Conservation (phyloP, 73 alveolate species). For the Strombidium stylifer region DNA sequence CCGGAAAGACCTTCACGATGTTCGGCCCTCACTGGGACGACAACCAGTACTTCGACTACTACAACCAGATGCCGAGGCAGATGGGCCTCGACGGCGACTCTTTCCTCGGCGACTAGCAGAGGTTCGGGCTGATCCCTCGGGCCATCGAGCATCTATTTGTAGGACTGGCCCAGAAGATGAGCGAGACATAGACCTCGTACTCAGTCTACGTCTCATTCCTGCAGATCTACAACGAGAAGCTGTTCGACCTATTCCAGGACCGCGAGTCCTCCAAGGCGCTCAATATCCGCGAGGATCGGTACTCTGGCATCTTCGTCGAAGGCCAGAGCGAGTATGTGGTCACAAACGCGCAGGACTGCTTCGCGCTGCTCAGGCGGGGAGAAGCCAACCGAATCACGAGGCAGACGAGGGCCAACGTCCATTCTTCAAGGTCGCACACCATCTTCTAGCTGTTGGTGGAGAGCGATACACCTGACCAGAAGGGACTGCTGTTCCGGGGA, state of each 20-base stretch:
- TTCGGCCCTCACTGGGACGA: constrained; percentile 50
- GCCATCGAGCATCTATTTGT: constrained; percentile 21
- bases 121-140: constrained; percentile 15
- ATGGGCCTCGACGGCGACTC: too few relatives aligned
- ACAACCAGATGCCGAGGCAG: constrained; percentile 16
- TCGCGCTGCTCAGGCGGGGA: constrained; percentile 57
- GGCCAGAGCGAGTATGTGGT: constrained; percentile 79
- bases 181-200: too few relatives aligned
- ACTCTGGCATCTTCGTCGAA: constrained; percentile 73
- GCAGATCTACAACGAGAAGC: constrained; percentile 75
- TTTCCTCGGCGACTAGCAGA: constrained; percentile 1
- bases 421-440: constrained; percentile 62
- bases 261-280: constrained; percentile 59
- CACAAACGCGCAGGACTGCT: constrained; percentile 51
- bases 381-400: constrained; percentile 66
- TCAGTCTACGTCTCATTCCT: constrained; percentile 72
- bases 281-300: constrained; percentile 72
- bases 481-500: constrained; percentile 63
- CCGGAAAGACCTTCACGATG: constrained; percentile 43
- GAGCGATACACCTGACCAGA: constrained; percentile 47
- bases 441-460: constrained; percentile 63
- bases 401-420: constrained; percentile 53
- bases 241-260: constrained; percentile 64
- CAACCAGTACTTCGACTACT: constrained; percentile 2
- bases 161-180: neutral